Evolutionary conservation across 176 grass and related monocot genomes (phyloP).

Genomic region (Puya raimondii): DNA sequence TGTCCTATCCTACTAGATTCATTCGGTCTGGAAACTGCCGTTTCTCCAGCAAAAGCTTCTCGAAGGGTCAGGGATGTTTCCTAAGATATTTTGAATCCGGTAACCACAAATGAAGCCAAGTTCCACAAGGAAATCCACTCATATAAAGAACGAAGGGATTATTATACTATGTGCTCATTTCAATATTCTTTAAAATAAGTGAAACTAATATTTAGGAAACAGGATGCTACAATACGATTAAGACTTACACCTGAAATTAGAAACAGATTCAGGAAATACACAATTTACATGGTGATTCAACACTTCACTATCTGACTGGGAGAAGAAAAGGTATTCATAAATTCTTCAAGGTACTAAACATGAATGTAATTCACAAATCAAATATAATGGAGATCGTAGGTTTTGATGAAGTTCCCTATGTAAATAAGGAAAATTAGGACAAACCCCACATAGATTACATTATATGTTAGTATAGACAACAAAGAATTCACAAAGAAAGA

Average conservation of each 20-base stretch:
- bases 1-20: slow-evolving; percentile 77
- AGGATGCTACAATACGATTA: neutral
- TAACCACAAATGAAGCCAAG: neutral
- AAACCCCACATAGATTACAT: neutral
- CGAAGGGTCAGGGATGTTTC: slow-evolving; percentile 59
- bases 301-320: neutral
- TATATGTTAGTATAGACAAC: neutral
- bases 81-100: slow-evolving; percentile 22
- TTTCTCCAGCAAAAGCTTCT: slow-evolving; percentile 45
- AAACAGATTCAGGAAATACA: slow-evolving; percentile 17
- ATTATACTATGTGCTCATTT: neutral
- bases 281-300: slow-evolving; percentile 11
- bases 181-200: neutral
- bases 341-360: neutral
- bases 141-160: neutral
- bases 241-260: neutral
- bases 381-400: neutral
- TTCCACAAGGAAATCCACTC: neutral
- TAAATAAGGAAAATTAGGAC: neutral
- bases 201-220: neutral
- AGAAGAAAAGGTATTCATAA: neutral
- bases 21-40: slow-evolving; percentile 41
- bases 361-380: neutral
- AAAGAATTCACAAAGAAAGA: neutral
- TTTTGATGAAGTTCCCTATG: too few species aligned